These are phyloP conservation scores for Claviceps sorghi DNA, from an alignment of 2,329 filamentous ascomycete species.

Conservation along the genomic window DNA sequence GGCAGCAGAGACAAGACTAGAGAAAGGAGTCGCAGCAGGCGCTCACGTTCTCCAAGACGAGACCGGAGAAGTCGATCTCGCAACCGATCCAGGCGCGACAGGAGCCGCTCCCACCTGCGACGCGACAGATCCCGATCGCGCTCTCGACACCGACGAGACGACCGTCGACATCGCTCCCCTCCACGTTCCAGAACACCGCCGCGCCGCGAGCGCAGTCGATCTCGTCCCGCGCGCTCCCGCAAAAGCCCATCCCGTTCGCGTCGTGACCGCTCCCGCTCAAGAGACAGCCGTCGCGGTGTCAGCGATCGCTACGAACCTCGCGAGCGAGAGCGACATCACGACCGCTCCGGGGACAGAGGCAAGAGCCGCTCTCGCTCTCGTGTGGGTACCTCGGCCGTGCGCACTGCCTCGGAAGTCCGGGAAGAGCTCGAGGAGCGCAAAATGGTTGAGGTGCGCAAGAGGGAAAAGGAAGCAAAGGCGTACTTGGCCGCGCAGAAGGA, in stretches of 20 bases:
- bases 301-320: slow-evolving; percentile 8
- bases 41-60: slow-evolving; percentile 25
- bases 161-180: slow-evolving; percentile 16
- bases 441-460: slow-evolving; percentile 44
- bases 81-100: slow-evolving; percentile 19
- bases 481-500: slow-evolving; percentile 49
- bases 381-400: slow-evolving; percentile 20
- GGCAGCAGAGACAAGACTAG: slow-evolving; percentile 10
- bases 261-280: slow-evolving; percentile 10
- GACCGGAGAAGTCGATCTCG: slow-evolving; percentile 20
- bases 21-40: slow-evolving; percentile 19
- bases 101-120: slow-evolving; percentile 21
- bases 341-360: slow-evolving; percentile 26
- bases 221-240: slow-evolving; percentile 10
- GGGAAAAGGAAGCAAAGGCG: slow-evolving; percentile 49
- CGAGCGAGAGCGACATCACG: slow-evolving; percentile 15
- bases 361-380: slow-evolving; percentile 31
- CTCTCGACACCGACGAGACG: slow-evolving; percentile 22
- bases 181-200: slow-evolving; percentile 19
- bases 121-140: slow-evolving; percentile 26
- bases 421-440: slow-evolving; percentile 43
- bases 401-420: slow-evolving; percentile 26
- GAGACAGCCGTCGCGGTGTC: slow-evolving; percentile 10
- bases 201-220: slow-evolving; percentile 15
- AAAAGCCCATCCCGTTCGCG: slow-evolving; percentile 7